Evolutionary conservation across 148 eudicot genomes (phyloP).

Genomic region (Gaultheria prostrata): DNA sequence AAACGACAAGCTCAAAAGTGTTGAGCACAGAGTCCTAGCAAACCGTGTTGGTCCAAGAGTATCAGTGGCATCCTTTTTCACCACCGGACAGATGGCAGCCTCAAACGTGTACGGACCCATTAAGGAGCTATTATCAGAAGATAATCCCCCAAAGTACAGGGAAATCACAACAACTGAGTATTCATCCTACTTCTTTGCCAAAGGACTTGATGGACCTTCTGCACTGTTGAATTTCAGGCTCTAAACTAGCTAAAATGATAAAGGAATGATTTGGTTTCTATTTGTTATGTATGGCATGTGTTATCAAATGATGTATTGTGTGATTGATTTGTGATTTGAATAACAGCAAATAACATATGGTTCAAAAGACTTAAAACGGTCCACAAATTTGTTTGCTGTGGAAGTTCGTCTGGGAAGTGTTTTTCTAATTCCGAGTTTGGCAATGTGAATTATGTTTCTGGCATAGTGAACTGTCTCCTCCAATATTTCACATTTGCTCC

Average conservation of each 20-base stretch:
- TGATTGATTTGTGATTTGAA: not conserved
- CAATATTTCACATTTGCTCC: too few species aligned
- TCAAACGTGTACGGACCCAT: slow-evolving; percentile 34
- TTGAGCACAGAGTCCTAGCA: slow-evolving; percentile 51
- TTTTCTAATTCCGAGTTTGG: not conserved
- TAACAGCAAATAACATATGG: not conserved
- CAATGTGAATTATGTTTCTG: not conserved
- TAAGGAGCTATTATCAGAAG: slow-evolving; percentile 23
- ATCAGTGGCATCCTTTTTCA: slow-evolving; percentile 48
- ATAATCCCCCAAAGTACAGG: slow-evolving; percentile 23
- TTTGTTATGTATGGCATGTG: not conserved
- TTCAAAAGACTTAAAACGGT: not conserved
- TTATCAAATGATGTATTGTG: not conserved
- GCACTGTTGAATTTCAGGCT: not conserved
- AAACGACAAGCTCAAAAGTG: slow-evolving; percentile 29
- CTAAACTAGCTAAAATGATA: not conserved
- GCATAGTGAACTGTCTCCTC: not conserved
- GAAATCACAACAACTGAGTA: slow-evolving; percentile 9
- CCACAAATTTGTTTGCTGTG: too few species aligned
- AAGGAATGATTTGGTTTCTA: not conserved
- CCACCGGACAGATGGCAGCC: not conserved
- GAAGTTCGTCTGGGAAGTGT: not conserved
- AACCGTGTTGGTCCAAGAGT: slow-evolving; percentile 45
- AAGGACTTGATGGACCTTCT: not conserved
- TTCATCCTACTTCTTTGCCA: not conserved